Evolutionary conservation across 192 early-diverging fungal genomes (phyloP).

Genomic region (Dissophora globulifera): DNA sequence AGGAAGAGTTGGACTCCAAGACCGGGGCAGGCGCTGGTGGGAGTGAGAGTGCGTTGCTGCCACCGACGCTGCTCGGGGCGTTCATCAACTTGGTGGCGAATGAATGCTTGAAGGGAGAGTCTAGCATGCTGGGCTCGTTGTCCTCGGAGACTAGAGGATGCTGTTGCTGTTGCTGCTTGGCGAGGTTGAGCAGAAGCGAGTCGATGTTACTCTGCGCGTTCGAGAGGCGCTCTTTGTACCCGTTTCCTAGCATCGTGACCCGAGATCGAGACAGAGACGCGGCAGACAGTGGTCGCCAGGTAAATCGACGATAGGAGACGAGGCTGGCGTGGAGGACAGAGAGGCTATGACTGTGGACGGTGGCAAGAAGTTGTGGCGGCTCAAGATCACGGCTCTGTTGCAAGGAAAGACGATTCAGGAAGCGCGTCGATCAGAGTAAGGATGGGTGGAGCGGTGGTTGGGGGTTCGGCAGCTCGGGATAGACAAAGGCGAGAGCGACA

Average conservation of each 20-base stretch:
- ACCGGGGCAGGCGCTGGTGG: slow-evolving; percentile 20
- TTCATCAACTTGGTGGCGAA: slow-evolving; percentile 15
- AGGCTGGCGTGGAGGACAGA: too few relatives aligned
- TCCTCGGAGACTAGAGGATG: slow-evolving; percentile 2
- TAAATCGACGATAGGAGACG: background rate
- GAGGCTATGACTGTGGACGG: too few relatives aligned
- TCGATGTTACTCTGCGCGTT: slow-evolving; percentile 34
- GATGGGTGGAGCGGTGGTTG: too few relatives aligned
- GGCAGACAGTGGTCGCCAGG: background rate
- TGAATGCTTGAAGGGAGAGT: slow-evolving; percentile 9
- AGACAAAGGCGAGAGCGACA: background rate
- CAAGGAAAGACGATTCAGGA: too few relatives aligned
- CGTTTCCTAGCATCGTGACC: slow-evolving; percentile 38
- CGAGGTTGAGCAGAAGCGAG: slow-evolving; percentile 24
- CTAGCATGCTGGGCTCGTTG: slow-evolving; percentile 19
- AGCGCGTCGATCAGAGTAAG: too few relatives aligned
- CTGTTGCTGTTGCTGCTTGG: slow-evolving; percentile 30
- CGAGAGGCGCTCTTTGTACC: slow-evolving; percentile 46
- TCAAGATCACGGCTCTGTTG: too few relatives aligned
- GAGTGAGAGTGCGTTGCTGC: background rate
- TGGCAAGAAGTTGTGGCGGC: too few relatives aligned
- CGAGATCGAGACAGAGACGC: background rate
- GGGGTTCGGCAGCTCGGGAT: slow-evolving; percentile 3
- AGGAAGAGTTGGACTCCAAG: slow-evolving; percentile 45
- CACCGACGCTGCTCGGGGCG: background rate